Evolutionary conservation across 257 asterid genomes (phyloP), one percentile per base, ranked within the genome.

Genomic region (Parsonsia alboflavescens): DNA sequence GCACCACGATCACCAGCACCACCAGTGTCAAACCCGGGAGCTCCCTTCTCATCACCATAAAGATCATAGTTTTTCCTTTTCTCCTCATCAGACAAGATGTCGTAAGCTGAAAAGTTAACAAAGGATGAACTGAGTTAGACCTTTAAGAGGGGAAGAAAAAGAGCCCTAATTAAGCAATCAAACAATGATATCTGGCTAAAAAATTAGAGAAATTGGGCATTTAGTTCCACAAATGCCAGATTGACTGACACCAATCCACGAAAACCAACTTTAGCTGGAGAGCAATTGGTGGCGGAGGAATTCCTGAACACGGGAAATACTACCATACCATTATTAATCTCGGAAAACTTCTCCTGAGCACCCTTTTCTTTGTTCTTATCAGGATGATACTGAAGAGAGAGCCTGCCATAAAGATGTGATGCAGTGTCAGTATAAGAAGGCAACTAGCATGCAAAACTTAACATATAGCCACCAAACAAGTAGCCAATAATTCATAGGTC

Each of bases 291-390:
- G 52, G 12, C 59, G 67, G 13, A 39, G 22, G n/a, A 36, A 7
- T 28, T 36, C 33, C n/a, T 13, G 19, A 36, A 67, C 17, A 62
- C 65, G 70, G 26, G 56, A 76, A 49, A 33, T 53, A 64, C 39
- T 54, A 28, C 0, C 30, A 42, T 88, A 94, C 99, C 99, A 17
- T 95, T 95, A 78, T 92, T 95, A 58, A 95, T 92, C 89, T 95
- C 99, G 9, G 96, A 83, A 79, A 95, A 95, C 84, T 92, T 95
- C 82, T 84, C 96, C 64, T 92, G 96, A 58, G 99, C 98, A 54
- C 96, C 96, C 85, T 95, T 90, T 68, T 78, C 80, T 84, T 95
- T 95, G 89, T 95, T 95, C 81, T 95, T 95, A 81, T 95, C 99
- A 1, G 99, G 99, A 84, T 95, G 99, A 82, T 95, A 95, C 79